Conservation (phyloP, 23 red algal species). For the Chondrus crispus region DNA sequence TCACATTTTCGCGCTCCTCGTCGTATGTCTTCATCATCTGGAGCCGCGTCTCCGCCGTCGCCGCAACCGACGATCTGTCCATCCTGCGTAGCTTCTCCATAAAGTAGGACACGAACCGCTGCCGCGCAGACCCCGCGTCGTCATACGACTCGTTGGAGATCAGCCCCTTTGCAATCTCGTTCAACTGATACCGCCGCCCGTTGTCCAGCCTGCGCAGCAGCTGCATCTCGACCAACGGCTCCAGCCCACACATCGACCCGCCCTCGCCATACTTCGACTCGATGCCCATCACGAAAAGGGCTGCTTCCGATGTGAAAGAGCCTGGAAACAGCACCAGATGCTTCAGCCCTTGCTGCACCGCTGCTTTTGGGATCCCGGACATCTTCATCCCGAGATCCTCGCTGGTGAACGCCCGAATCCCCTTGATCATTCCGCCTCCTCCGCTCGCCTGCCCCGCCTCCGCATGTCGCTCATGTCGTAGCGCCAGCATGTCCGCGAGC, state of each 20-base stretch:
- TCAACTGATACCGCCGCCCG: background rate
- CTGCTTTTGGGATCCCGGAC: background rate
- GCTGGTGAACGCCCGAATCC: background rate
- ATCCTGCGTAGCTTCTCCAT: background rate
- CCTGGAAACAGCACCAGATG: slow-evolving; percentile 37
- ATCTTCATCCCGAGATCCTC: background rate
- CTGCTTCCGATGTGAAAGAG: slow-evolving; percentile 9
- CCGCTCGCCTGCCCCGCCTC: no score
- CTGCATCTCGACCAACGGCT: background rate
- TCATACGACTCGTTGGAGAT: background rate
- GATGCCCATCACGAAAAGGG: background rate
- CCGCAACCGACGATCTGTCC: background rate
- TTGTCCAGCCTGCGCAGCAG: background rate
- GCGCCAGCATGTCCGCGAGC: background rate
- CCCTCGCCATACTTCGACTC: background rate
- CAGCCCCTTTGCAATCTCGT: background rate
- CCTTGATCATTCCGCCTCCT: background rate
- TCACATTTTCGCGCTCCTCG: slow-evolving; percentile 56
- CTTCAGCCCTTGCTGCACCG: background rate
- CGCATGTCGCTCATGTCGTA: no score
- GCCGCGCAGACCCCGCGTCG: background rate
- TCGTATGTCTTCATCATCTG: slow-evolving; percentile 62
- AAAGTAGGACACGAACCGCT: slow-evolving; percentile 46
- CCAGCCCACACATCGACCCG: background rate
- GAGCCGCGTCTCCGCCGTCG: slow-evolving; percentile 28